phyloP scores from a whole-genome alignment of 2,329 filamentous ascomycete species.

The Penicillium glabrum region DNA sequence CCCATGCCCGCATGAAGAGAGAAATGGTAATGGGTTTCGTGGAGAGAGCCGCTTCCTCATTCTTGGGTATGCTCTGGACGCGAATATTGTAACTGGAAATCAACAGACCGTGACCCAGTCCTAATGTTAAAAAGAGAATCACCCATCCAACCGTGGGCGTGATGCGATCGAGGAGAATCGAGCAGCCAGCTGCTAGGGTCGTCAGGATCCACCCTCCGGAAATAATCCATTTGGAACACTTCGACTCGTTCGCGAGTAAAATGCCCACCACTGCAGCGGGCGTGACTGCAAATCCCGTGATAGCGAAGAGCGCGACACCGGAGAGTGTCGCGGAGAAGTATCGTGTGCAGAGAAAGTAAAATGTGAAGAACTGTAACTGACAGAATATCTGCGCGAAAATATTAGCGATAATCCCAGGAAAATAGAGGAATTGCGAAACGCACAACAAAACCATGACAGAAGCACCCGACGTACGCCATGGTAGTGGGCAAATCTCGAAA shows the following conservation, averaged over 20 bases:
- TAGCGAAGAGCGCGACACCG: constrained; percentile 41
- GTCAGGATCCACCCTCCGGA: constrained; percentile 44
- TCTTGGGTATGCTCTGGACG: constrained; percentile 38
- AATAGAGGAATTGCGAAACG: constrained; percentile 13
- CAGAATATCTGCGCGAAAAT: constrained; percentile 37
- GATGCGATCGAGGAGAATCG: constrained; percentile 34
- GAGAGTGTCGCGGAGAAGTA: constrained; percentile 33
- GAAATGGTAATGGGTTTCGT: constrained; percentile 16
- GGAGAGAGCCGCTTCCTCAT: constrained; percentile 40
- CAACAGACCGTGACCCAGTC: constrained; percentile 45
- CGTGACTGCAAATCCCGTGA: constrained; percentile 29
- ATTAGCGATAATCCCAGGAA: not conserved
- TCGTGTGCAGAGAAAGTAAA: constrained; percentile 43
- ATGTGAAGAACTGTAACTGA: constrained; percentile 43
- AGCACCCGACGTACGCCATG: constrained; percentile 42
- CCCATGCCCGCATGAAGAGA: constrained; percentile 33
- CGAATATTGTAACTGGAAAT: constrained; percentile 42
- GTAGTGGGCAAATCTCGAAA: constrained; percentile 37
- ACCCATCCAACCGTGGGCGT: constrained; percentile 39
- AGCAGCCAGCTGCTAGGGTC: constrained; percentile 37
- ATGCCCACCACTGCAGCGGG: constrained; percentile 21
- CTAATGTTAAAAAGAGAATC: constrained; percentile 38
- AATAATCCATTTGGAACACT: constrained; percentile 39
- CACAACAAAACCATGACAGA: constrained; percentile 47
- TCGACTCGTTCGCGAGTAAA: constrained; percentile 14